phyloP scores from a whole-genome alignment of 1,139 yeast genomes.

The Geotrichum citri-aurantii region DNA sequence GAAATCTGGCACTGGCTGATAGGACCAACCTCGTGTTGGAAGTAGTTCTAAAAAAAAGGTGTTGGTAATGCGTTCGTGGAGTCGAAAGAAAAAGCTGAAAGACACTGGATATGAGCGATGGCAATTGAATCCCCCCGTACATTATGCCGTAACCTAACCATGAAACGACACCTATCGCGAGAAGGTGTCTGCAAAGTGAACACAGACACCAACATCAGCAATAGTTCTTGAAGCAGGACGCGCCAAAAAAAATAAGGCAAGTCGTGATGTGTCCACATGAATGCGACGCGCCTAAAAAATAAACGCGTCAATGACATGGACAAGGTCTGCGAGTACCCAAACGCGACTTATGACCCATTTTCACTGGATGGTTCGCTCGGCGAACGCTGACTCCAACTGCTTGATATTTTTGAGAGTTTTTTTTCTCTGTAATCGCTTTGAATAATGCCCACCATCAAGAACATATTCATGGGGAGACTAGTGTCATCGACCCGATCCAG shows the following conservation, averaged over 20 bases:
- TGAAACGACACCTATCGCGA: not conserved
- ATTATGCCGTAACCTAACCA: not conserved
- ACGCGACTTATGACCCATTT: not conserved
- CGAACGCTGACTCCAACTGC: not conserved
- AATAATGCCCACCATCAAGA: not conserved
- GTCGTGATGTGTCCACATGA: not conserved
- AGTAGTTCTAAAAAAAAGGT: slow-evolving; percentile 61
- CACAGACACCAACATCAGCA: not conserved
- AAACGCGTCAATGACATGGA: not conserved
- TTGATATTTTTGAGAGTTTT: not conserved
- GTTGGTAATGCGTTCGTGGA: slow-evolving; percentile 3
- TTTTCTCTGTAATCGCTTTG: not conserved
- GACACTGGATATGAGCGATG: not conserved
- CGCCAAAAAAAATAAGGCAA: not conserved
- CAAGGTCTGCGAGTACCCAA: not conserved
- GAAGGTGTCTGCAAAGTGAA: not conserved
- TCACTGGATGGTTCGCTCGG: not conserved
- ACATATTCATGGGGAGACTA: slow-evolving; percentile 11
- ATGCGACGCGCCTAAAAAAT: not conserved
- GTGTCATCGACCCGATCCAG: slow-evolving; percentile 16
- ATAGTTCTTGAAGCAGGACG: not conserved
- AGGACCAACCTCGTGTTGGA: slow-evolving; percentile 82
- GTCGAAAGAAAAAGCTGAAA: not conserved
- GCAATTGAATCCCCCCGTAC: not conserved
- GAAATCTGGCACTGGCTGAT: slow-evolving; percentile 65